A percentile compares a stretch with the other conserved stretches of the same genome.
Conservation (phyloP, 352 stramenopile species). For the Pythium aphanidermatum region DNA sequence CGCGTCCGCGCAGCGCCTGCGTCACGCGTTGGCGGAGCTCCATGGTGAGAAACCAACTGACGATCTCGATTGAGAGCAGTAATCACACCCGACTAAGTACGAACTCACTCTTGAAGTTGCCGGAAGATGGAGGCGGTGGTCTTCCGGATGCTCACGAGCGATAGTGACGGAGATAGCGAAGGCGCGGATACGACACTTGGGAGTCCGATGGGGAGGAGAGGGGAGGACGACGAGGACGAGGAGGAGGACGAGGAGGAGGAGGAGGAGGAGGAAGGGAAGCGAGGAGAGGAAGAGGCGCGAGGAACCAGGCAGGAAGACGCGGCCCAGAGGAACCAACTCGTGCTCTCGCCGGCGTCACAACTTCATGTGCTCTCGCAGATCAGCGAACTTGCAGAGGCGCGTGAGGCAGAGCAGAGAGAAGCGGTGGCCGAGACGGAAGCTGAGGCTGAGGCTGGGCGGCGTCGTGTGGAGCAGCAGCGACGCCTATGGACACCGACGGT, state of each 20-base stretch:
- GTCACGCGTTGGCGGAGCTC: constrained; percentile 41
- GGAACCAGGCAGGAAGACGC: too few species aligned
- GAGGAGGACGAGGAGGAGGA: background rate
- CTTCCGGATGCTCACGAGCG: constrained; percentile 14
- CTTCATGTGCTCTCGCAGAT: constrained; percentile 73
- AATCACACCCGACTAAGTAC: constrained; percentile 11
- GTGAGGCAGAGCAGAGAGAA: constrained; percentile 9
- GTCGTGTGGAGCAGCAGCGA: background rate
- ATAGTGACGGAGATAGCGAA: constrained; percentile 22
- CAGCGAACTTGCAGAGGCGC: constrained; percentile 51
- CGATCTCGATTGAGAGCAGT: too few species aligned
- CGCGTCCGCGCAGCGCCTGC: constrained; percentile 11
- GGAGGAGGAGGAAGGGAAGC: too few species aligned
- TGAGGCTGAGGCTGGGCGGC: too few species aligned
- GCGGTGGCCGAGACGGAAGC: background rate
- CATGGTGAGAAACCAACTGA: constrained; percentile 14
- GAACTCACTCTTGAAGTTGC: constrained; percentile 18
- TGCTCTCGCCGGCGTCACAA: constrained; percentile 62
- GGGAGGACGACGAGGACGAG: background rate
- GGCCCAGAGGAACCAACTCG: constrained; percentile 18
- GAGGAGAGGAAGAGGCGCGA: too few species aligned
- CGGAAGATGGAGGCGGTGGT: constrained; percentile 12
- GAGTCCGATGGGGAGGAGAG: constrained; percentile 12
- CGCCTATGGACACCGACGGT: background rate
- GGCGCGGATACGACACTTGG: constrained; percentile 32